A percentile compares a stretch with the other conserved stretches of the same genome.
Conservation (phyloP, 2,329 filamentous ascomycete species). For the Aschersonia sp. region DNA sequence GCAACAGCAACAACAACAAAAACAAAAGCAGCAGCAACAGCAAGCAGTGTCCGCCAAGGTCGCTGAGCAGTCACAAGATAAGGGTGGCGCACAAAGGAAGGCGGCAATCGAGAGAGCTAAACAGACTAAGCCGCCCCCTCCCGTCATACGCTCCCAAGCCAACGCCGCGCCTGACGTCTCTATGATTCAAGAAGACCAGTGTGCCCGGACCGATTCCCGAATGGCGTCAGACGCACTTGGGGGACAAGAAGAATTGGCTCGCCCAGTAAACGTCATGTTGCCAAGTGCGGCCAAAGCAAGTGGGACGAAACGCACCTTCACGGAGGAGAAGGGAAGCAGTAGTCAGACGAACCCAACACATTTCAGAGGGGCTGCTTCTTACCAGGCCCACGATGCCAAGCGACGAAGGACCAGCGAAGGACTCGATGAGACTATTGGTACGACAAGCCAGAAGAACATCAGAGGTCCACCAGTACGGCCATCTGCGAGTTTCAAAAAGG, state of each 20-base stretch:
- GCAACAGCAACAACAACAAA: slow-evolving; percentile 41
- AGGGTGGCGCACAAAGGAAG: slow-evolving; percentile 51
- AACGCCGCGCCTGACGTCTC: slow-evolving; percentile 34
- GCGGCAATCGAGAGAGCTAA: slow-evolving; percentile 50
- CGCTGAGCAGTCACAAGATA: slow-evolving; percentile 48
- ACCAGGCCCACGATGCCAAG: slow-evolving; percentile 61
- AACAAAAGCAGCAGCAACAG: slow-evolving; percentile 44
- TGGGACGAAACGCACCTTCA: slow-evolving; percentile 32
- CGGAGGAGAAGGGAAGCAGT: not conserved
- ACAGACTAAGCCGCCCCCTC: slow-evolving; percentile 47
- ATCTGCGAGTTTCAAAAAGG: slow-evolving; percentile 56
- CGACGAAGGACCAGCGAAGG: slow-evolving; percentile 65
- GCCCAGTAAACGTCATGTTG: slow-evolving; percentile 44
- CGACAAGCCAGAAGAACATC: slow-evolving; percentile 42
- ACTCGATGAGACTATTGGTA: slow-evolving; percentile 47
- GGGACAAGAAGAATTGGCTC: slow-evolving; percentile 42
- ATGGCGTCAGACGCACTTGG: slow-evolving; percentile 39
- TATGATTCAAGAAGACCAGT: slow-evolving; percentile 15
- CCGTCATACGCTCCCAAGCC: slow-evolving; percentile 39
- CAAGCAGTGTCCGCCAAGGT: slow-evolving; percentile 42
- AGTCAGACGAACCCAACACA: slow-evolving; percentile 22
- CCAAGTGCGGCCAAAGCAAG: slow-evolving; percentile 43
- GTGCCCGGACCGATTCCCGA: slow-evolving; percentile 37
- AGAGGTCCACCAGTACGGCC: slow-evolving; percentile 79
- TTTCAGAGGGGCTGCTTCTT: slow-evolving; percentile 40